A percentile compares a stretch with the other conserved stretches of the same genome.
These are phyloP conservation scores for Linanthus parryae DNA, from an alignment of 148 eudicot species.

Conservation along the genomic window DNA sequence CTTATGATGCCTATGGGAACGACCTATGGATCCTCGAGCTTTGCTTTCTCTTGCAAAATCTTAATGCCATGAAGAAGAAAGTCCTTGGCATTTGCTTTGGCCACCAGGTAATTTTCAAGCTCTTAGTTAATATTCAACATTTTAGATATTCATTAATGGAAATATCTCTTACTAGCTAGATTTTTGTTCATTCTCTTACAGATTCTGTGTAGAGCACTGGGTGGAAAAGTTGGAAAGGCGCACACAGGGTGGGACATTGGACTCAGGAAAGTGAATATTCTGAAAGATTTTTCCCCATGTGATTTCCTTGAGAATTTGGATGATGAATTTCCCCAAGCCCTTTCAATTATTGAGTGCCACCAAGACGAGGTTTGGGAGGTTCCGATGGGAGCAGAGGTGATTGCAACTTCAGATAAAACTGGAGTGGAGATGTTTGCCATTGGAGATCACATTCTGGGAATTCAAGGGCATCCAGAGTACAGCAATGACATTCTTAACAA, in stretches of 20 bases:
- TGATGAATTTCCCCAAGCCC: constrained; percentile 10
- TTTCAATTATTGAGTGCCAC: constrained; percentile 12
- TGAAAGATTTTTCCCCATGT: constrained; percentile 27
- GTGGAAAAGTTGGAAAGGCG: constrained; percentile 64
- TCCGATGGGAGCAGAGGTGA: constrained; percentile 51
- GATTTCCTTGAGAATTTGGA: constrained; percentile 14
- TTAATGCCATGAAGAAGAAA: constrained; percentile 46
- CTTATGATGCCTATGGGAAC: constrained; percentile 58
- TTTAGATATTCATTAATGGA: no score
- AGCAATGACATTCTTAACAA: constrained; percentile 53
- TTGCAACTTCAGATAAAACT: constrained; percentile 65
- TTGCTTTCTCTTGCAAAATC: constrained; percentile 40
- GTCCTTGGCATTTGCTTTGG: constrained; percentile 83
- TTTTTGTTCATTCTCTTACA: constrained; percentile 5
- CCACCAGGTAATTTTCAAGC: constrained; percentile 77
- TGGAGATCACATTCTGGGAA: constrained; percentile 61
- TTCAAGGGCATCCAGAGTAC: constrained; percentile 88
- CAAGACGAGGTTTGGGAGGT: constrained; percentile 60
- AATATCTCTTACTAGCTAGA: no score
- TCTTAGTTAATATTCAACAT: no score
- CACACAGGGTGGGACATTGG: constrained; percentile 71
- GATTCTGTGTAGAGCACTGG: constrained; percentile 61
- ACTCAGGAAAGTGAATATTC: constrained; percentile 41
- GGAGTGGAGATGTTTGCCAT: constrained; percentile 65
- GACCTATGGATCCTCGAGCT: constrained; percentile 66